Base-by-base conservation (phyloP, 192 early-diverging fungal species). In the Martensiomyces pterosporus region DNA sequence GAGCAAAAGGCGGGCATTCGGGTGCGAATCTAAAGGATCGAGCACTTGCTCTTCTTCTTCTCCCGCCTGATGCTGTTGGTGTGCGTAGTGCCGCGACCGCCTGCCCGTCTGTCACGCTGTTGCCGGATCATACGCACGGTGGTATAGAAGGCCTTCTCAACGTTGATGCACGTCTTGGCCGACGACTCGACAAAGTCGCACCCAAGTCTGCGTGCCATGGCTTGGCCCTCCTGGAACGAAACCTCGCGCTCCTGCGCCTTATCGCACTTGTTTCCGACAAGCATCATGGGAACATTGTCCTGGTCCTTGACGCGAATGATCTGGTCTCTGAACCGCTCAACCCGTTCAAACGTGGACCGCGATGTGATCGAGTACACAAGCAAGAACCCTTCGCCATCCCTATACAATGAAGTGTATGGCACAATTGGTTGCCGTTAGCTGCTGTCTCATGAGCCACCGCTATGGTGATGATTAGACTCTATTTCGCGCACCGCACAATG, bases 191-290 rank as follows among this genome's bases (percentile, higher is more conserved):
- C 81, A 64, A 93, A 97, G 27, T 88, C 89, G 57, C 86, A 92
- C 19, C 77, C 49, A 19, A 94, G 59, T 32, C 75, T 48, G 51
- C 79, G 73, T 9, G 93, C 90, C 80, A 94, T 79, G 12, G 79
- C 71, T 53, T 75, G 61, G 8, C 91, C 93, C 60, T 94, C 89
- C 54, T 89, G 89, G 52, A 81, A 77, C 19, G 85, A 85, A 2
- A 97, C 90, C 55, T 93, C 91, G 25, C 90, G 79, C 55, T 93
- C 87, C 15, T 81, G 80, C 12, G 82, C 67, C 56, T 80, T 82
- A 72, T 94, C 92, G 75, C 90, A 91, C 61, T 97, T 93, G 80
- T 93, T 96, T 48, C 91, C 93, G n/a, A 96, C 90, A 24, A 96
- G 71, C 68, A 96, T 89, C 63, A 95, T 69, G 14, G 90, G 89